Base-by-base conservation (phyloP, 1,284 basidiomycete genomes). In the Ustilago loliicola region DNA sequence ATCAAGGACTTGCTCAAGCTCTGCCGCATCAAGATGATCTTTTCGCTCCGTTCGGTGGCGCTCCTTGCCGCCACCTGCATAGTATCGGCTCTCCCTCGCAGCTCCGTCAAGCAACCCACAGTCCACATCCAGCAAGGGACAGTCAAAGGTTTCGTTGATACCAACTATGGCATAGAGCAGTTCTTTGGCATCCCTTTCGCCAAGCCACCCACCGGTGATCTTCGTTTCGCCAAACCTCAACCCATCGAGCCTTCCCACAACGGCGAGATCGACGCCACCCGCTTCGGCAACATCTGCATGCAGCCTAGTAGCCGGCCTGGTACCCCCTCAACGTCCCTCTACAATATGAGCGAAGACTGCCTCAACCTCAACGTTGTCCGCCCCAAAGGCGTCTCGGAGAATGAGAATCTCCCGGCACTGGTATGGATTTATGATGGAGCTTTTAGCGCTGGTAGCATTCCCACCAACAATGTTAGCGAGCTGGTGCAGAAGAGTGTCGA, bases 151-250 rank as follows among this genome's bases (percentile, higher is more conserved):
- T 50, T 53, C 21, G 42, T 54, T 36, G 69, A 68, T 30, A 15
- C 54, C 17, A 62, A 45, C 42, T 72, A 68, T 27, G 34, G 55
- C 1, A 40, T 77, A 15, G 73, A 77, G 11, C 64, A 66, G 11
- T 77, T 77, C 63, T 71, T 77, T 29, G 79, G 77, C 42, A 77
- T 80, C 30, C 79, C 79, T 13, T 81, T 59, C 36, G 79, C 70
- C 45, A 63, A 73, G 36, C 58, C 77, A 15, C 72, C 77, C 21
- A 58, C 70, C 1, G 69, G 67, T 21, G 23, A 73, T 0, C 73
- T 77, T 27, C 72, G 79, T 11, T 80, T 79, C 57, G 66, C 72
- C 45, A 67, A 64, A 30, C 66, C 79, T 3, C 45, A 53, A 30
- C 63, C 77, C 5, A 47, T 80, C 27, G 58, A 65, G 17, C 21